phyloP scores from a whole-genome alignment of 2,329 filamentous ascomycete species.

The Intubia oerlemansii region DNA sequence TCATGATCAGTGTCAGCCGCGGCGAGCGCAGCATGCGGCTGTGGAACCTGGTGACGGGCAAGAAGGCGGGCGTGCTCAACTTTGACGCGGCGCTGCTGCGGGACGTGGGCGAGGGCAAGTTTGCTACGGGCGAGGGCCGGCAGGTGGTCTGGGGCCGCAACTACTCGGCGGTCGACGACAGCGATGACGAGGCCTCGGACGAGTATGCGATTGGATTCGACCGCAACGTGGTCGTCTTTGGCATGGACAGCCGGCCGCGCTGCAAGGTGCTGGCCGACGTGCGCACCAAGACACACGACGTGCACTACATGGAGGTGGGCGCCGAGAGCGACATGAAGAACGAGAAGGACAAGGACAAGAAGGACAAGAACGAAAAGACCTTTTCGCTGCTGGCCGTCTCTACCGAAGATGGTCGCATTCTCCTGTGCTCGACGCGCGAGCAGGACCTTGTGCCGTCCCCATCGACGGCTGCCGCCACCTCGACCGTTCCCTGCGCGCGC shows the following conservation, averaged over 20 bases:
- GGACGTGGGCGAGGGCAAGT: slow-evolving; percentile 49
- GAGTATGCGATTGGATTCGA: slow-evolving; percentile 86
- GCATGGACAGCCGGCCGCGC: slow-evolving; percentile 66
- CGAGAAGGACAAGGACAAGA: neutral
- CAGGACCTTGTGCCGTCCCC: slow-evolving; percentile 19
- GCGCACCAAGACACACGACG: slow-evolving; percentile 63
- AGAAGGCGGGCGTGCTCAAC: slow-evolving; percentile 81
- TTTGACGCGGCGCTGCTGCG: slow-evolving; percentile 55
- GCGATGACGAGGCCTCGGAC: slow-evolving; percentile 42
- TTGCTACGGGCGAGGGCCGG: slow-evolving; percentile 62
- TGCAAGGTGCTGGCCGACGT: slow-evolving; percentile 49
- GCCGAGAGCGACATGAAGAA: slow-evolving; percentile 17
- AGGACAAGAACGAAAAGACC: no score
- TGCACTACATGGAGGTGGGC: slow-evolving; percentile 43
- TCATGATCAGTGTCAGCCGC: slow-evolving; percentile 83
- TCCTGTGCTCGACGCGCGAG: slow-evolving; percentile 56
- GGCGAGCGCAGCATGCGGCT: slow-evolving; percentile 81
- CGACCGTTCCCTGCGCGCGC: slow-evolving; percentile 32
- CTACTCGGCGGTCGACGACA: slow-evolving; percentile 10
- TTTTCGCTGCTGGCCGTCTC: slow-evolving; percentile 46
- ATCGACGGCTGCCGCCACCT: slow-evolving; percentile 4
- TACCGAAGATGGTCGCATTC: slow-evolving; percentile 73
- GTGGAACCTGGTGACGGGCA: slow-evolving; percentile 93
- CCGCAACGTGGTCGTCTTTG: slow-evolving; percentile 63
- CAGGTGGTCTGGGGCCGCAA: slow-evolving; percentile 46